These are phyloP conservation scores for Ophiocordyceps camponoti-rufipedis DNA, from an alignment of 2,329 filamentous ascomycete genomes.

Conservation along the genomic window DNA sequence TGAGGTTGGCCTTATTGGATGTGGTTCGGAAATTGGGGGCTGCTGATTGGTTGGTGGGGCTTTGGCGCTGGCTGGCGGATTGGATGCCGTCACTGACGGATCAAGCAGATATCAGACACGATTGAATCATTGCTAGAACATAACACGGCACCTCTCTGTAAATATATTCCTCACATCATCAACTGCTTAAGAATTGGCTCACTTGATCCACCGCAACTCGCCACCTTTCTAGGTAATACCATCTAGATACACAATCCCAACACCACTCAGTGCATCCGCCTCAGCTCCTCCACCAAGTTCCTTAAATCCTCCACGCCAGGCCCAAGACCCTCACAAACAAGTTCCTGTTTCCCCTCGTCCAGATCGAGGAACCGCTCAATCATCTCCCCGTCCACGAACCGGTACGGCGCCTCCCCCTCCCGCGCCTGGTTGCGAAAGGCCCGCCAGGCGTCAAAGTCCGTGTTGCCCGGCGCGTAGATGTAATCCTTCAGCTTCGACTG, in stretches of 20 bases:
- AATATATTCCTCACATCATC: too few relatives aligned
- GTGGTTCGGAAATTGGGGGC: constrained; percentile 26
- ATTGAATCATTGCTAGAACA: too few relatives aligned
- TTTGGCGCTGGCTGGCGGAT: too few relatives aligned
- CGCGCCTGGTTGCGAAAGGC: constrained; percentile 59
- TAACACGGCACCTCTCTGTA: too few relatives aligned
- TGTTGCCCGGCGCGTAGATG: constrained; percentile 50
- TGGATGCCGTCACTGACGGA: too few relatives aligned
- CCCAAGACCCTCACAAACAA: constrained; percentile 35
- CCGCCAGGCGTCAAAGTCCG: constrained; percentile 66
- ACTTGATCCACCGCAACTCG: too few relatives aligned
- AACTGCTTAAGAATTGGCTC: too few relatives aligned
- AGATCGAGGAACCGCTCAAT: constrained; percentile 70
- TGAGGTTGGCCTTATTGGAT: constrained; percentile 23
- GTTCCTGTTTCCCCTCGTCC: constrained; percentile 35
- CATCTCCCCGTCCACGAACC: constrained; percentile 86
- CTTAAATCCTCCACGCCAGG: constrained; percentile 45
- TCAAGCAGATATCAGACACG: too few relatives aligned
- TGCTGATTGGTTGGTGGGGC: constrained; percentile 21
- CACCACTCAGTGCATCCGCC: constrained; percentile 38
- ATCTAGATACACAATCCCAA: too few relatives aligned
- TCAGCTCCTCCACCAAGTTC: constrained; percentile 42
- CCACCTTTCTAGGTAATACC: too few relatives aligned
- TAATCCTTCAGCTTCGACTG: constrained; percentile 52
- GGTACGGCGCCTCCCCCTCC: constrained; percentile 58